phyloP scores from a whole-genome alignment of 73 alveolate species.

The Blepharisma japonicum region DNA sequence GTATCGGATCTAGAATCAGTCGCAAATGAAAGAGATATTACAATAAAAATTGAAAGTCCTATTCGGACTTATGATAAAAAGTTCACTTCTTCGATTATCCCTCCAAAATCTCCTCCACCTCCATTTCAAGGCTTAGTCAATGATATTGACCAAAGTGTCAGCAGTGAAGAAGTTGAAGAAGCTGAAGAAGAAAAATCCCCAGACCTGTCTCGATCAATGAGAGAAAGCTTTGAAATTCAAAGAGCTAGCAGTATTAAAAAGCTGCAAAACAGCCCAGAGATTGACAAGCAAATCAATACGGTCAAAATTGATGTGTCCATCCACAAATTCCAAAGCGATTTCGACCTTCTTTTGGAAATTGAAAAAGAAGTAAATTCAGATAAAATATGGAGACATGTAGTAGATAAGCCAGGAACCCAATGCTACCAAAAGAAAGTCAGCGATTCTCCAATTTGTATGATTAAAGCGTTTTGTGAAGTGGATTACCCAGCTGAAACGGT shows the following conservation, averaged over 20 bases:
- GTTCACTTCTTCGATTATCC: too few species aligned
- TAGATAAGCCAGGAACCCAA: constrained; percentile 17
- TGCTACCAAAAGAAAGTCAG: neutral
- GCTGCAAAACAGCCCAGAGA: neutral
- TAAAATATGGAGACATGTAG: constrained; percentile 14
- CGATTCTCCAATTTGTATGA: constrained; percentile 22
- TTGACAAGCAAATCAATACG: neutral
- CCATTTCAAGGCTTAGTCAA: too few species aligned
- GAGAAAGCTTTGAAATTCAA: neutral
- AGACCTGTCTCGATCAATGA: neutral
- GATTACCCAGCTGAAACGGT: constrained; percentile 27
- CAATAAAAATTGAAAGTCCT: too few species aligned
- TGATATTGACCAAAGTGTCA: neutral
- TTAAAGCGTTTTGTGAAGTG: constrained; percentile 26
- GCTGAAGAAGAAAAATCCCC: neutral
- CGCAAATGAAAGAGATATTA: too few species aligned
- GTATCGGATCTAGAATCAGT: too few species aligned
- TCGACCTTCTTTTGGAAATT: constrained; percentile 11
- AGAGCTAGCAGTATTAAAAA: neutral
- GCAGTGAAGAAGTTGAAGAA: neutral
- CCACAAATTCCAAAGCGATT: neutral
- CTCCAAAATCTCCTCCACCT: too few species aligned
- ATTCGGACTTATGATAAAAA: too few species aligned
- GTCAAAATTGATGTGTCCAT: neutral
- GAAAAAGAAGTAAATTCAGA: constrained; percentile 13